phyloP scores from a whole-genome alignment of 1,284 basidiomycete genomes.

The Porodaedalea pini region DNA sequence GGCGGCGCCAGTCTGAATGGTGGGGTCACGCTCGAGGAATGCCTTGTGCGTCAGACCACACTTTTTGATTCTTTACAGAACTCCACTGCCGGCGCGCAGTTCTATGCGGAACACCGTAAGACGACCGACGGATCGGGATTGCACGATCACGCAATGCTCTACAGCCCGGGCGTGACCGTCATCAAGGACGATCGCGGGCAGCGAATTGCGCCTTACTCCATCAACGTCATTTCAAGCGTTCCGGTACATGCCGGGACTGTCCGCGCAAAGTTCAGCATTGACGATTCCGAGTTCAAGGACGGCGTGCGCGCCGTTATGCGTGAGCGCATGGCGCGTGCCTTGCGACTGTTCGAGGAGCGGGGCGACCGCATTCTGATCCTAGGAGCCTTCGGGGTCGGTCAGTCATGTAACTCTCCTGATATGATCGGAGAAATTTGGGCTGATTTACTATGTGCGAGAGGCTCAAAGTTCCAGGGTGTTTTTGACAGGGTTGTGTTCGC shows the following conservation, averaged over 20 bases:
- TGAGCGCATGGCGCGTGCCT: constrained; percentile 40
- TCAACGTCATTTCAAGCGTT: constrained; percentile 44
- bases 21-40: constrained; percentile 17
- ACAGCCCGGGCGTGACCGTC: constrained; percentile 13
- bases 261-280: constrained; percentile 37
- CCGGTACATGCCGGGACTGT: constrained; percentile 44
- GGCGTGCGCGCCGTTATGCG: constrained; percentile 39
- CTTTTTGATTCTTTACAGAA: constrained; percentile 20
- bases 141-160: constrained; percentile 21
- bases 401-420: constrained; percentile 38
- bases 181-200: constrained; percentile 19
- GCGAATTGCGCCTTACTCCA: constrained; percentile 37
- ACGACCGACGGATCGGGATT: constrained; percentile 18
- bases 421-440: constrained; percentile 42
- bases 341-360: constrained; percentile 43
- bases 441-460: constrained; percentile 36
- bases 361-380: constrained; percentile 44
- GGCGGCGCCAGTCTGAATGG: constrained; percentile 18
- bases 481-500: constrained; percentile 47
- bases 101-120: constrained; percentile 17
- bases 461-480: constrained; percentile 37
- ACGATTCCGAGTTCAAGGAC: constrained; percentile 35
- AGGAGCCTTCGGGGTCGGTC: constrained; percentile 46
- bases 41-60: constrained; percentile 20
- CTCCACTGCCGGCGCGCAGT: constrained; percentile 14